These are phyloP conservation scores for Hydrangea macrophylla DNA, from an alignment of 148 eudicot genomes.

Conservation along the genomic window DNA sequence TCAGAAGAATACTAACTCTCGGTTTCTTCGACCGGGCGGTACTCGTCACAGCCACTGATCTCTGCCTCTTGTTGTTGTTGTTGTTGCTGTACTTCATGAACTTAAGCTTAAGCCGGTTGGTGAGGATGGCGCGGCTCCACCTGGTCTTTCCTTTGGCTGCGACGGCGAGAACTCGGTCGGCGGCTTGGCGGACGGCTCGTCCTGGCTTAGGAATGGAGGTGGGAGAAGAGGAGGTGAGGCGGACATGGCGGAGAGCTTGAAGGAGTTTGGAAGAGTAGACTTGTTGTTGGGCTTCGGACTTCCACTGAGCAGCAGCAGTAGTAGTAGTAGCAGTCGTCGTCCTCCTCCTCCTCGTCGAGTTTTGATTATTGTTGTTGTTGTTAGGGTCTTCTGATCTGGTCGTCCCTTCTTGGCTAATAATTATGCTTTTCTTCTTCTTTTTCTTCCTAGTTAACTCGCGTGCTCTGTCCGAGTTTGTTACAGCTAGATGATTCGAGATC, in stretches of 20 bases:
- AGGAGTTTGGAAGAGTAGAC: constrained; percentile 62
- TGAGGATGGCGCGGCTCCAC: constrained; percentile 86
- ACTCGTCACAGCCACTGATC: constrained; percentile 18
- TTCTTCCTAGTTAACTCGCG: constrained; percentile 40
- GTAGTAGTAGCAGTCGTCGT: no score
- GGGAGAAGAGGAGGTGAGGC: constrained; percentile 27
- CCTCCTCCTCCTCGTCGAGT: no score
- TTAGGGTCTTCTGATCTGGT: constrained; percentile 15
- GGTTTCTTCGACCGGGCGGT: constrained; percentile 32
- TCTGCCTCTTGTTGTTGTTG: constrained; percentile 40
- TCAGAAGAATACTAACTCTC: constrained; percentile 28
- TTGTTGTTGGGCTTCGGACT: constrained; percentile 68
- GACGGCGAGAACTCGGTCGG: constrained; percentile 60
- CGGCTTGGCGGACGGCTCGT: constrained; percentile 60
- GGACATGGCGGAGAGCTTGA: constrained; percentile 65
- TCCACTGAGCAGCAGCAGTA: no score
- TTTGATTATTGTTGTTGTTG: constrained; percentile 2
- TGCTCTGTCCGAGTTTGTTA: constrained; percentile 38
- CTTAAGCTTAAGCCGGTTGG: constrained; percentile 57
- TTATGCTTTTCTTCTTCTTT: constrained; percentile 38
- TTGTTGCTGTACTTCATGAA: no score
- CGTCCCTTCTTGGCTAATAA: no score
- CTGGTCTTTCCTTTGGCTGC: constrained; percentile 71
- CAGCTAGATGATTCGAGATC: constrained; percentile 49
- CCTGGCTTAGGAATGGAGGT: constrained; percentile 40